Conservation (phyloP, 2,329 filamentous ascomycete genomes). For the Fusarium sororula region DNA sequence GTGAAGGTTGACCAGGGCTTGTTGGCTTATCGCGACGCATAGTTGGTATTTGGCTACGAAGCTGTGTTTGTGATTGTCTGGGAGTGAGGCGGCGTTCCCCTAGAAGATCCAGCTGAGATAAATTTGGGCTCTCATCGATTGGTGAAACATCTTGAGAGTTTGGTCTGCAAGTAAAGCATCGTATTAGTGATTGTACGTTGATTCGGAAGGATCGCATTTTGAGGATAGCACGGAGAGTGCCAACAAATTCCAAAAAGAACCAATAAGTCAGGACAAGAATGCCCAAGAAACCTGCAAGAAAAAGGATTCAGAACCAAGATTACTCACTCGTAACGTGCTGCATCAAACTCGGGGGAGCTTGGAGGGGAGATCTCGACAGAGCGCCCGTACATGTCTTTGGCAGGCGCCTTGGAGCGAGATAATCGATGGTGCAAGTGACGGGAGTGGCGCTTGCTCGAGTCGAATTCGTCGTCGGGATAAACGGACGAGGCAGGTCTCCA, state of each 20-base stretch:
- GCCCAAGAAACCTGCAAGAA: constrained; percentile 22
- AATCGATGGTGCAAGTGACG: constrained; percentile 8
- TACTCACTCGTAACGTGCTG: constrained; percentile 54
- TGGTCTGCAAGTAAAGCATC: constrained; percentile 40
- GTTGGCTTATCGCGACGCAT: constrained; percentile 62
- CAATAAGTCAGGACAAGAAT: constrained; percentile 1
- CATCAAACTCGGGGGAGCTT: constrained; percentile 62
- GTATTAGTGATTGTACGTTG: constrained; percentile 30
- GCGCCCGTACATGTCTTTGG: constrained; percentile 42
- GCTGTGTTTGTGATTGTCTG: constrained; percentile 22
- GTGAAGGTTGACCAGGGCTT: constrained; percentile 51
- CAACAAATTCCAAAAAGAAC: not conserved
- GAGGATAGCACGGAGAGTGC: not conserved
- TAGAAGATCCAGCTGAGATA: constrained; percentile 45
- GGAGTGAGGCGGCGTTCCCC: constrained; percentile 25
- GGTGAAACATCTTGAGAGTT: constrained; percentile 59
- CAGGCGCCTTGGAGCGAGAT: constrained; percentile 51
- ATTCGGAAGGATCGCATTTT: constrained; percentile 25
- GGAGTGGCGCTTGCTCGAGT: constrained; percentile 26
- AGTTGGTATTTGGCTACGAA: constrained; percentile 58
- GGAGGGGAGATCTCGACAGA: constrained; percentile 61
- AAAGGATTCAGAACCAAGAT: not conserved
- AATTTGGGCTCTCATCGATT: constrained; percentile 57
- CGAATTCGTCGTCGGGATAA: constrained; percentile 47
- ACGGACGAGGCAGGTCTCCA: constrained; percentile 66